Conservation (phyloP, 1,284 basidiomycete species). For the Ganoderma boninense region DNA sequence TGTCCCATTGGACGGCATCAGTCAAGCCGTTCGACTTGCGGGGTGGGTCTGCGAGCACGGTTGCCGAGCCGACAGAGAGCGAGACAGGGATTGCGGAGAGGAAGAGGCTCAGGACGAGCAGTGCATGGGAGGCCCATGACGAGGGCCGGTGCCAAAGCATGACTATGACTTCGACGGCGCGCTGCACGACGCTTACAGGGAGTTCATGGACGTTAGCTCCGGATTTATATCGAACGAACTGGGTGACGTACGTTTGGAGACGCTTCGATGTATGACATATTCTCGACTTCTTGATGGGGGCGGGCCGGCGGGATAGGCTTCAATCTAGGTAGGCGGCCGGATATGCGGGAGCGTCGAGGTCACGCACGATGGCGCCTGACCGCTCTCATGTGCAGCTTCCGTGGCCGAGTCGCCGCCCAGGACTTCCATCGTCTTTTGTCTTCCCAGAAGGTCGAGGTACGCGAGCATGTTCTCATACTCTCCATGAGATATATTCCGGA, state of each 20-base stretch:
- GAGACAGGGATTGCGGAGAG: conserved; percentile 28
- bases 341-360: conserved; percentile 10
- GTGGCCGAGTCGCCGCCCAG: background rate
- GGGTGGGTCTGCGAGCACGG: conserved; percentile 33
- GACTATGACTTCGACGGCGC: conserved; percentile 1
- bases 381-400: background rate
- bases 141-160: conserved; percentile 29
- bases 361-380: conserved; percentile 20
- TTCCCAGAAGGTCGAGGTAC: background rate
- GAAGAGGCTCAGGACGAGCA: conserved; percentile 25
- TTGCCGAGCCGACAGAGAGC: background rate
- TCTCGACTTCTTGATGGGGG: background rate
- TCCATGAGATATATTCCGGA: background rate
- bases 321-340: background rate
- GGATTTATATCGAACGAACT: conserved; percentile 9
- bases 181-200: background rate
- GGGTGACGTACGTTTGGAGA: conserved; percentile 3
- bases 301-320: conserved; percentile 16
- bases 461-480: background rate
- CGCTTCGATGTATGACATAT: background rate
- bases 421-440: background rate
- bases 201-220: background rate
- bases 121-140: conserved; percentile 29
- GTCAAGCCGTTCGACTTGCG: conserved; percentile 40
- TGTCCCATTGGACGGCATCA: conserved; percentile 43